A percentile compares a stretch with the other conserved stretches of the same genome.
Conservation (phyloP, 805 yeast genomes). For the Barnettozyma siamensis region DNA sequence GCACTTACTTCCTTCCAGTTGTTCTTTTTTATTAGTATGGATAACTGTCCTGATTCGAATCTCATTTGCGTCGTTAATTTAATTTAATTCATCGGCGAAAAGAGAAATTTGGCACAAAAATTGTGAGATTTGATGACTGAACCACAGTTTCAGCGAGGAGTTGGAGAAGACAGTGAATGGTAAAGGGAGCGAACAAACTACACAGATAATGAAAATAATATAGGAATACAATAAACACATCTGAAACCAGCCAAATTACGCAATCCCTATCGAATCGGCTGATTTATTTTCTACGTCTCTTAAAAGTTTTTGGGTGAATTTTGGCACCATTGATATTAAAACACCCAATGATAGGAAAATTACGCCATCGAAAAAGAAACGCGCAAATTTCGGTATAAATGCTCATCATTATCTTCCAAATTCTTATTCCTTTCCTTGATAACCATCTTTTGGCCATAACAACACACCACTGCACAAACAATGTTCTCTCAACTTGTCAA, state of each 20-base stretch:
- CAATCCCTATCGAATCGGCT: background rate
- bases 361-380: background rate
- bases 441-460: background rate
- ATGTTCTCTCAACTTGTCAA: conserved; percentile 17
- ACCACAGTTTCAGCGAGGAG: background rate
- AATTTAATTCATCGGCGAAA: background rate
- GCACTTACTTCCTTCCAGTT: too few species aligned
- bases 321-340: too few species aligned
- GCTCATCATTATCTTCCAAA: background rate
- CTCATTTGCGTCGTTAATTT: background rate
- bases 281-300: background rate
- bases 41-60: background rate
- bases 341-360: background rate
- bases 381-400: background rate
- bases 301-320: background rate
- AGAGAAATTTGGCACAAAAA: background rate
- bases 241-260: too few species aligned
- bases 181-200: too few species aligned
- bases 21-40: too few species aligned
- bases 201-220: background rate
- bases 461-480: background rate
- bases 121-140: background rate
- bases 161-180: too few species aligned
- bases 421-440: background rate
- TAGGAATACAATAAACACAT: background rate